These are phyloP conservation scores for Aureobasidium namibiae DNA, from an alignment of 2,329 filamentous ascomycete genomes.

Conservation along the genomic window DNA sequence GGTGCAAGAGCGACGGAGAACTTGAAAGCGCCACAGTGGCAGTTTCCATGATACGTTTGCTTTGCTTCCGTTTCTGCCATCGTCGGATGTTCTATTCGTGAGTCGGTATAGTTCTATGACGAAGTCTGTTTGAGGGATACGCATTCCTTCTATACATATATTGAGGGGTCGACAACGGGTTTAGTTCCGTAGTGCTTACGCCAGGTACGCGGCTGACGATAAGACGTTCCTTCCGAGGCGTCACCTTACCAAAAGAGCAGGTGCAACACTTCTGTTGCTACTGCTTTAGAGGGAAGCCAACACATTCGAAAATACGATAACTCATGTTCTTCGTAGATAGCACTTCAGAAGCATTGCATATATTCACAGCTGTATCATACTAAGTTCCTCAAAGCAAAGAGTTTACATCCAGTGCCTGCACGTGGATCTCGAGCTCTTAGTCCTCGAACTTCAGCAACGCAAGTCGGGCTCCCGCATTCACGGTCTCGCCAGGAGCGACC, in stretches of 20 bases:
- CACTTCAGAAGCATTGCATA: background rate
- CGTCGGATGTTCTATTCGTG: background rate
- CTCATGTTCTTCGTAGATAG: background rate
- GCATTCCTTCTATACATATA: background rate
- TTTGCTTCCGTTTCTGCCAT: background rate
- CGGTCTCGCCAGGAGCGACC: slow-evolving; percentile 34
- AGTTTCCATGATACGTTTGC: background rate
- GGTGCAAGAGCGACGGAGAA: background rate
- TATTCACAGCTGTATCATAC: background rate
- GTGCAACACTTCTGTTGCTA: background rate
- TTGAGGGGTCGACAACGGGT: background rate
- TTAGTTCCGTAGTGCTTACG: background rate
- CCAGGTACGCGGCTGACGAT: background rate
- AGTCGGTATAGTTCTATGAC: background rate
- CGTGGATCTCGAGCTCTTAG: background rate
- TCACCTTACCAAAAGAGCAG: background rate
- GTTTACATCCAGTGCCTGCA: background rate
- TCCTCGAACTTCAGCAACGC: slow-evolving; percentile 20
- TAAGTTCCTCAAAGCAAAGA: background rate
- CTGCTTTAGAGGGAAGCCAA: background rate
- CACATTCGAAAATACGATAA: background rate
- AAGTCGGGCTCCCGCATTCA: slow-evolving; percentile 29
- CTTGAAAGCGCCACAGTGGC: slow-evolving; percentile 10
- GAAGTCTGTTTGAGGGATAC: too few relatives aligned
- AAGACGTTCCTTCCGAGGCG: background rate